These are phyloP conservation scores for Silene noctiflora DNA, from an alignment of 179 eudicot species.

Conservation along the genomic window DNA sequence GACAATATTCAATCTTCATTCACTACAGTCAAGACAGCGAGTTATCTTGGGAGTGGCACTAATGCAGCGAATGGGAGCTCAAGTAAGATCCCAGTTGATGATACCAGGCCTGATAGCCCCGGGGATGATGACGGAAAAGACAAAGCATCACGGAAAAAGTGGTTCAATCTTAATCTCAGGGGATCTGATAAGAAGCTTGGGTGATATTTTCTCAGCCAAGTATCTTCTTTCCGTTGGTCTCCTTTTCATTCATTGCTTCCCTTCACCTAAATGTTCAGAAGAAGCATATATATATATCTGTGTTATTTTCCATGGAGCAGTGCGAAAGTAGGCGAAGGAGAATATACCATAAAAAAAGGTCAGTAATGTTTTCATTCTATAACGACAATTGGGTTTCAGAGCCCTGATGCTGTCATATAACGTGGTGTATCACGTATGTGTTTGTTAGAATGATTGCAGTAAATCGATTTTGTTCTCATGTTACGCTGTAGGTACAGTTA, in stretches of 20 bases:
- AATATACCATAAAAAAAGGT: neutral
- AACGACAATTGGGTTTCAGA: conserved; percentile 7
- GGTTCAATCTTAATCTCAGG: conserved; percentile 83
- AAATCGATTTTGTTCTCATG: conserved; percentile 13
- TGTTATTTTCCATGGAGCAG: neutral
- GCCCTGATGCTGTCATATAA: neutral
- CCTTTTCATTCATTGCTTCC: conserved; percentile 4
- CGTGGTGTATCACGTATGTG: conserved; percentile 12
- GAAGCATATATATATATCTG: neutral
- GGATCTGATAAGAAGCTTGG: conserved; percentile 70
- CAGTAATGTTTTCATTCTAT: conserved; percentile 1
- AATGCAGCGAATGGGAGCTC: conserved; percentile 59
- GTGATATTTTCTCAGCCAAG: conserved; percentile 11
- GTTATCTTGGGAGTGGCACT: conserved; percentile 28
- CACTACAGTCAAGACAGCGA: conserved; percentile 48
- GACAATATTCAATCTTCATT: conserved; percentile 83
- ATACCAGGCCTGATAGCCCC: conserved; percentile 59
- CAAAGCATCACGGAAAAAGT: conserved; percentile 70
- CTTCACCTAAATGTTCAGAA: no score
- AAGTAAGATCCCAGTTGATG: conserved; percentile 60
- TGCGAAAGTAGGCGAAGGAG: no score
- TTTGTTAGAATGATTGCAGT: conserved; percentile 9
- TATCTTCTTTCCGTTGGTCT: conserved; percentile 4
- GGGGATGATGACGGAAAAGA: conserved; percentile 82
- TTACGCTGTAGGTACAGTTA: conserved; percentile 11